Percentiles rank a stretch among this genome's conserved stretches.
These are phyloP conservation scores for Pseudogymnoascus sp. DNA, from an alignment of 2,329 filamentous ascomycete genomes.

Conservation along the genomic window DNA sequence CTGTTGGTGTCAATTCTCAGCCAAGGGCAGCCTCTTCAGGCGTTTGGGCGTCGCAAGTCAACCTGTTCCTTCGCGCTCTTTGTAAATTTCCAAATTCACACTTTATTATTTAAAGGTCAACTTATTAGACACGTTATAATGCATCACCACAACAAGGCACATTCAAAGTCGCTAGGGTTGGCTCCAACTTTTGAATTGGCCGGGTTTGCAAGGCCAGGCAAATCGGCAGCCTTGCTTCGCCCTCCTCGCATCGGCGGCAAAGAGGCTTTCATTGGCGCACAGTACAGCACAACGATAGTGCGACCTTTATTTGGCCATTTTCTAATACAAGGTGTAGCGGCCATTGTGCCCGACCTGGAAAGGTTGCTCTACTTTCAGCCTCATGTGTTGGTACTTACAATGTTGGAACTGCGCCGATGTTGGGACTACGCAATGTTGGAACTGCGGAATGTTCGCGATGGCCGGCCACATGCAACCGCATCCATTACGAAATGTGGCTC, in stretches of 20 bases:
- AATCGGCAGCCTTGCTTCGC: not conserved
- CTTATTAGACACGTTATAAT: not conserved
- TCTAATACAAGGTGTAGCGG: not conserved
- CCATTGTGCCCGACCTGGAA: not conserved
- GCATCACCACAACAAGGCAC: not conserved
- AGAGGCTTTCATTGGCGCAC: not conserved
- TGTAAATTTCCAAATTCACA: not conserved
- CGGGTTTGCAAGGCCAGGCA: not conserved
- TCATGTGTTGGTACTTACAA: not conserved
- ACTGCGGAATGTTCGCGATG: not conserved
- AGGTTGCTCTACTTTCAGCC: not conserved
- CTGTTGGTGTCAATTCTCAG: not conserved
- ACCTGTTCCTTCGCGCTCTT: not conserved
- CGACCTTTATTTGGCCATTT: not conserved
- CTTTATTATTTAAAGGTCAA: not conserved
- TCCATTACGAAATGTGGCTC: not conserved
- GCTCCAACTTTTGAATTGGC: not conserved
- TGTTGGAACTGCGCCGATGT: not conserved
- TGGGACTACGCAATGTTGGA: not conserved
- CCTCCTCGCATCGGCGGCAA: not conserved
- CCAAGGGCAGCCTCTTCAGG: not conserved
- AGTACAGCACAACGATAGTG: not conserved
- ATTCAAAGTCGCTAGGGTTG: not conserved
- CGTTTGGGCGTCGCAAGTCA: not conserved
- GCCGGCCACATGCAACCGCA: not conserved